Base-by-base conservation (phyloP, 2,329 filamentous ascomycete genomes). In the Diaporthe citri region DNA sequence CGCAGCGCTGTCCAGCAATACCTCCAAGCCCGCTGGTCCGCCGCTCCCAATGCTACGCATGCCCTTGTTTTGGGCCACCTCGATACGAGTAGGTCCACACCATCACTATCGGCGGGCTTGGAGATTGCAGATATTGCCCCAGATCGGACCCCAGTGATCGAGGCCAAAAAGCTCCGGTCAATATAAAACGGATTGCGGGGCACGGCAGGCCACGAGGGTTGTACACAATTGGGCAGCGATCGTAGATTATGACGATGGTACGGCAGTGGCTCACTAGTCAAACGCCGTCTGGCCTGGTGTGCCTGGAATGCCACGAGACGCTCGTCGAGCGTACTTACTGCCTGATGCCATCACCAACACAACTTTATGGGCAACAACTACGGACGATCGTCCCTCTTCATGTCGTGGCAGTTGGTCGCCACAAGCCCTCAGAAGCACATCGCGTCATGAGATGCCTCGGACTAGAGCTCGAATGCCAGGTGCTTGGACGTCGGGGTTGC, bases 371-470 rank as follows among this genome's bases (percentile, higher is more conserved):
- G 64, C 34, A 55, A 41, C 15, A 31, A 25, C 13, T 12, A 51
- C 15, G 34, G 48, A 22, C 48, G 64, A 55, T 55, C 48, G 10
- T 55, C 13, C 8, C 48, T 69, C 64, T 22, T 69, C 34, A 28
- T 55, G 64, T 55, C 20, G 64, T 51, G n/a, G 48, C 46, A 39
- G 34, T 8, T 28, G n/a, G 48, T 41, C 25, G 48, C 64, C 64
- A 69, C 64, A 55, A 15, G n/a, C 31, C 48, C 64, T 39, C 22
- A 48, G 34, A 22, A 69, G 64, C 64, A 52, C 34, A 31, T 69
- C 48, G 64, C 46, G 64, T 69, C 64, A 69, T 69, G 34, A 55
- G 64, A 31, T 39, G 43, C 64, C 64, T 67, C 64, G 64, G 64
- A 67, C 64, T 67, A 31, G 46, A 67, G 31, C 22, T 28, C 34